phyloP scores from a whole-genome alignment of 2,329 filamentous ascomycete species.

The Calycina herbarum region DNA sequence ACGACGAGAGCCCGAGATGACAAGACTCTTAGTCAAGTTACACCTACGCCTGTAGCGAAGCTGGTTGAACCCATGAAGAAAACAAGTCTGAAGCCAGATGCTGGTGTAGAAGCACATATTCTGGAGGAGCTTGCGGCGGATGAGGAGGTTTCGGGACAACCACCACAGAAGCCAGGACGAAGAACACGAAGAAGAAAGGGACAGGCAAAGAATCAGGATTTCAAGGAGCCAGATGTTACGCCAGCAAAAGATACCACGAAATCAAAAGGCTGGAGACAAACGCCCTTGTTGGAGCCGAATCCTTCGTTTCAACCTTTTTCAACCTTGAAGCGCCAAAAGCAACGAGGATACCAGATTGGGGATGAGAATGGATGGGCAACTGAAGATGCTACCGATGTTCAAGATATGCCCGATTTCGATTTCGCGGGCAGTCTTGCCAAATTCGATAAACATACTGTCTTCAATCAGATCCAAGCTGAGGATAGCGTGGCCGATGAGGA shows the following conservation, averaged over 20 bases:
- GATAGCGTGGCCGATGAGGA: conserved; percentile 87
- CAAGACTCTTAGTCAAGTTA: conserved; percentile 28
- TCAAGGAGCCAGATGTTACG: conserved; percentile 43
- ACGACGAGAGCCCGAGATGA: conserved; percentile 29
- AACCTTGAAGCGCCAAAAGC: conserved; percentile 57
- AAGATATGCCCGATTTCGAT: conserved; percentile 92
- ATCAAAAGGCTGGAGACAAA: conserved; percentile 67
- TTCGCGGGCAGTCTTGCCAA: conserved; percentile 87
- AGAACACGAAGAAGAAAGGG: conserved; percentile 46
- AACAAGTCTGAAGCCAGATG: conserved; percentile 37
- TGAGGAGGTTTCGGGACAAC: conserved; percentile 23
- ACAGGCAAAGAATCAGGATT: conserved; percentile 41
- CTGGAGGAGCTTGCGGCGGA: conserved; percentile 31
- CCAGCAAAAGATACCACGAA: conserved; percentile 46
- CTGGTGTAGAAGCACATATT: conserved; percentile 22
- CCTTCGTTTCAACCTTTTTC: conserved; percentile 63
- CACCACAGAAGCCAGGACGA: conserved; percentile 34
- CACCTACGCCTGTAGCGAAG: conserved; percentile 39
- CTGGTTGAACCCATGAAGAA: conserved; percentile 48
- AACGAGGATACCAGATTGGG: conserved; percentile 41
- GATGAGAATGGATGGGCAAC: conserved; percentile 88
- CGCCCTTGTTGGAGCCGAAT: conserved; percentile 63
- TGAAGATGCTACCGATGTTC: conserved; percentile 91
- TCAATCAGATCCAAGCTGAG: conserved; percentile 86
- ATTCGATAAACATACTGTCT: conserved; percentile 90